Conservation (phyloP, 2,329 filamentous ascomycete genomes). For the Diaporthe citrichinensis region DNA sequence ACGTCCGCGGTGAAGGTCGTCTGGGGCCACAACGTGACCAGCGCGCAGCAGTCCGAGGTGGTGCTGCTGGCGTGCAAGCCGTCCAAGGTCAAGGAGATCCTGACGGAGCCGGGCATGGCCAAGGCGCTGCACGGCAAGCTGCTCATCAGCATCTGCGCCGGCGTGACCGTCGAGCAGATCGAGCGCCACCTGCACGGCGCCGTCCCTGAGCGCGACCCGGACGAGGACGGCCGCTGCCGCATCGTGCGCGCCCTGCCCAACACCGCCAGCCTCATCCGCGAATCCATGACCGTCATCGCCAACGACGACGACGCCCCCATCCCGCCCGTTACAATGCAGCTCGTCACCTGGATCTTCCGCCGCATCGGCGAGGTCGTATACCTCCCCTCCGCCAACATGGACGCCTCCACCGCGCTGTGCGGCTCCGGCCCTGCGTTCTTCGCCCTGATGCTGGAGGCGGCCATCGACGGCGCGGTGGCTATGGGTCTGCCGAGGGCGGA, state of each 20-base stretch:
- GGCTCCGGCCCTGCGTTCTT: constrained; percentile 84
- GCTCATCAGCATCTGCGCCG: constrained; percentile 85
- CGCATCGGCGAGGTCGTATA: constrained; percentile 79
- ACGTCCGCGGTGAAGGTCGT: constrained; percentile 74
- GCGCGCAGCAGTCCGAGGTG: constrained; percentile 78
- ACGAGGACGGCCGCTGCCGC: constrained; percentile 66
- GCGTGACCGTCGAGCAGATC: constrained; percentile 79
- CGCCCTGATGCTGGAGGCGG: constrained; percentile 80
- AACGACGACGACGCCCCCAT: constrained; percentile 70
- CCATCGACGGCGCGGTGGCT: constrained; percentile 82
- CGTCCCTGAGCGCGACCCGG: constrained; percentile 61
- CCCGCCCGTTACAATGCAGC: constrained; percentile 62
- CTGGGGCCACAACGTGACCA: constrained; percentile 79
- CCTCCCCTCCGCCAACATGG: constrained; percentile 77
- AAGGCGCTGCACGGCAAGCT: constrained; percentile 84
- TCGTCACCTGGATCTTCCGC: constrained; percentile 84
- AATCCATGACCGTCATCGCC: constrained; percentile 87
- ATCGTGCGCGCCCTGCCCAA: constrained; percentile 89
- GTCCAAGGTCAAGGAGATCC: constrained; percentile 77
- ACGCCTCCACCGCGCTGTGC: constrained; percentile 80
- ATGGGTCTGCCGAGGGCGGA: constrained; percentile 82
- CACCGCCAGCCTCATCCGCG: constrained; percentile 82
- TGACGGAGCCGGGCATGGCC: constrained; percentile 76
- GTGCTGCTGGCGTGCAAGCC: constrained; percentile 87
- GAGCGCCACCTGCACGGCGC: constrained; percentile 73